Conservation (phyloP, 306 rosid species). For the Dalbergia cochinchinensis region DNA sequence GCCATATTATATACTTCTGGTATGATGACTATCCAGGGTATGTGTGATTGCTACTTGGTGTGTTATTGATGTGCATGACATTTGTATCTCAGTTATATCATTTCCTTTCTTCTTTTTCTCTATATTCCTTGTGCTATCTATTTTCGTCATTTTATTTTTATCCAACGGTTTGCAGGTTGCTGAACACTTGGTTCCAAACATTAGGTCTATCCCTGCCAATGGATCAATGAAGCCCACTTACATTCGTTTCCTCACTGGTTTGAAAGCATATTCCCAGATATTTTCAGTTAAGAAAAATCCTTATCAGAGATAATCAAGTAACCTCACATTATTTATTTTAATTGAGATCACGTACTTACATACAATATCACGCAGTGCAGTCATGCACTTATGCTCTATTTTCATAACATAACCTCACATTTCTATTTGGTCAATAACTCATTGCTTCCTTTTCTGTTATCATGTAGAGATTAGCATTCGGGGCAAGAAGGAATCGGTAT, state of each 20-base stretch:
- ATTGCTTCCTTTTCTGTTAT: conserved; percentile 30
- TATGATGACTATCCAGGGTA: conserved; percentile 16
- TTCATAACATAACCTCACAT: conserved; percentile 5
- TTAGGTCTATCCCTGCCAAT: conserved; percentile 69
- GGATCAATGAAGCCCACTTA: conserved; percentile 86
- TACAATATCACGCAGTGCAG: no score
- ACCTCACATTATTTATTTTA: no score
- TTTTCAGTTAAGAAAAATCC: conserved; percentile 78
- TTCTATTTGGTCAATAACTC: conserved; percentile 30
- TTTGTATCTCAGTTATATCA: background rate
- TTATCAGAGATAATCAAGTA: background rate
- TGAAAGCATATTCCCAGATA: conserved; percentile 92
- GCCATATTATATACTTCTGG: background rate
- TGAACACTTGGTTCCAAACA: conserved; percentile 82
- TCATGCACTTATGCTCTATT: background rate
- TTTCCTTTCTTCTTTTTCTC: conserved; percentile 20
- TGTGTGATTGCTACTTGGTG: conserved; percentile 4
- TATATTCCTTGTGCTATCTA: conserved; percentile 7
- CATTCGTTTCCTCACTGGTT: conserved; percentile 88
- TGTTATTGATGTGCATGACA: conserved; percentile 8
- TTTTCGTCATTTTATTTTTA: conserved; percentile 20
- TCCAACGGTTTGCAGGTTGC: conserved; percentile 71
- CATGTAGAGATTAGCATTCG: conserved; percentile 86
- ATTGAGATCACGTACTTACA: no score
- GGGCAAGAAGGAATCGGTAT: conserved; percentile 92